A percentile compares a stretch with the other conserved stretches of the same genome.
phyloP scores from a whole-genome alignment of 1,284 basidiomycete genomes.

The Ceratobasidium sp. region DNA sequence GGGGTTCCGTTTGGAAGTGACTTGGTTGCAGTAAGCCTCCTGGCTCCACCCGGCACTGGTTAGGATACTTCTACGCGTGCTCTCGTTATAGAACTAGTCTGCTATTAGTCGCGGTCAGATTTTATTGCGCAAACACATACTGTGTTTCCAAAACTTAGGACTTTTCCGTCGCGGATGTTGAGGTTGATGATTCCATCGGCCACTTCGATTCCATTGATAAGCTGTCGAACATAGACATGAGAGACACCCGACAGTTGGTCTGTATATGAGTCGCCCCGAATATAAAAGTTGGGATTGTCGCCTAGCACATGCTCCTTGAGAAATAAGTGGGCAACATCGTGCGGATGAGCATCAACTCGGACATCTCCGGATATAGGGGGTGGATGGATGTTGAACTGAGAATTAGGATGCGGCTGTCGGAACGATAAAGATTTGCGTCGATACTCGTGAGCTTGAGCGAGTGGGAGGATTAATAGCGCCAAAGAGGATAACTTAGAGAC shows the following conservation, averaged over 20 bases:
- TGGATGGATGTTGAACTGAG: neutral
- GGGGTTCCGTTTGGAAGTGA: slow-evolving; percentile 21
- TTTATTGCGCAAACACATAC: slow-evolving; percentile 55
- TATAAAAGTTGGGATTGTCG: slow-evolving; percentile 57
- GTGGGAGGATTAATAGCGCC: no score
- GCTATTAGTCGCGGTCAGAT: neutral
- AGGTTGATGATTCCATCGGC: slow-evolving; percentile 90
- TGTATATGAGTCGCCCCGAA: slow-evolving; percentile 84
- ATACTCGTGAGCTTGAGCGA: neutral
- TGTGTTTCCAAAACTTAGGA: slow-evolving; percentile 82
- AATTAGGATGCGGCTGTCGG: neutral
- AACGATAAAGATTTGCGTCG: neutral
- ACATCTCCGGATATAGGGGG: neutral
- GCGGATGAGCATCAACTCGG: neutral
- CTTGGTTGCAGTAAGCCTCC: neutral
- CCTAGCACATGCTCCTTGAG: neutral
- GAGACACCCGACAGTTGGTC: slow-evolving; percentile 82
- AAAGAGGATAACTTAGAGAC: no score
- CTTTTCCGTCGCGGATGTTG: slow-evolving; percentile 75
- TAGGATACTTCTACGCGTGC: slow-evolving; percentile 38
- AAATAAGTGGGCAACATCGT: neutral
- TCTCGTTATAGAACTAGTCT: slow-evolving; percentile 68
- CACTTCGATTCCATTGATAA: slow-evolving; percentile 83
- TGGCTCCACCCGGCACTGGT: neutral
- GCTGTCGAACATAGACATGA: slow-evolving; percentile 82